Conservation (phyloP, 257 asterid genomes). For the Rehmannia glutinosa region DNA sequence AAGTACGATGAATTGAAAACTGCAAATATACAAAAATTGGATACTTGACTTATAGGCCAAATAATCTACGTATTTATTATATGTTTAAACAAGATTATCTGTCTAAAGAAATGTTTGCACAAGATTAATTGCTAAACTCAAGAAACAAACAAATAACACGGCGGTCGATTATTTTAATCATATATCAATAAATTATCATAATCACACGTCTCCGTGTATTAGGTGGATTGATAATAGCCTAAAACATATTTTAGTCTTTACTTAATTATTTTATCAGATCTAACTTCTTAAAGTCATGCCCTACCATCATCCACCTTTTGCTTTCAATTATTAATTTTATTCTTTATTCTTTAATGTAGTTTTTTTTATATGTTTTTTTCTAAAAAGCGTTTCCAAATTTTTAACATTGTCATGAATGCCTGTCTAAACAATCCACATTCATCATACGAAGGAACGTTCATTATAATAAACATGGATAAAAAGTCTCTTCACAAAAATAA, state of each 20-base stretch:
- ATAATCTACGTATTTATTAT: background rate
- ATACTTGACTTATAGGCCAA: background rate
- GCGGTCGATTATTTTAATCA: background rate
- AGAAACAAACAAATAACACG: background rate
- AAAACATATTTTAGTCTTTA: background rate
- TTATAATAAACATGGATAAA: no score
- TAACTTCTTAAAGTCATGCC: background rate
- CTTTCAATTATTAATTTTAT: background rate
- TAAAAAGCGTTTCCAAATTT: no score
- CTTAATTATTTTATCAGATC: background rate
- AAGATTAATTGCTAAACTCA: background rate
- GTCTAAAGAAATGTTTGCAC: no score
- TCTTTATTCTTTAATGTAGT: background rate
- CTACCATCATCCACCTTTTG: background rate
- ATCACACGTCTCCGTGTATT: constrained; percentile 42
- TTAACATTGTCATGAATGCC: no score
- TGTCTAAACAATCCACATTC: no score
- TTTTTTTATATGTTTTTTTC: background rate
- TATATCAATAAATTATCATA: background rate
- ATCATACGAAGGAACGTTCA: no score
- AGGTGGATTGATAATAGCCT: constrained; percentile 27
- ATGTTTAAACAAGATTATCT: background rate
- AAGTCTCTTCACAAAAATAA: no score
- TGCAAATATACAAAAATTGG: no score
- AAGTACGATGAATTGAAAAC: no score